These are phyloP conservation scores for Botryotinia narcissicola DNA, from an alignment of 2,329 filamentous ascomycete genomes.

Conservation along the genomic window DNA sequence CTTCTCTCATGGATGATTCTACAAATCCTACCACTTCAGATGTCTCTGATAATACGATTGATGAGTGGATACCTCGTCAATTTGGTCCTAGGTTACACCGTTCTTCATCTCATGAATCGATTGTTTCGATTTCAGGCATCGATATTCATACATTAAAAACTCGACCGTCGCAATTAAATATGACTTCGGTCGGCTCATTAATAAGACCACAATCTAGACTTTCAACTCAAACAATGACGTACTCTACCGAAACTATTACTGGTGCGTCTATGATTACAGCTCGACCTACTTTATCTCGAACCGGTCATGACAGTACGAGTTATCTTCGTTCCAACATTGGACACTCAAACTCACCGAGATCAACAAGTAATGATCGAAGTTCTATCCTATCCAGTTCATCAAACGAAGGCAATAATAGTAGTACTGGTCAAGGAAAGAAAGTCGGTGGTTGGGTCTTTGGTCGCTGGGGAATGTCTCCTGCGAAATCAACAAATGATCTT, in stretches of 20 bases:
- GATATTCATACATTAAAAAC: constrained; percentile 82
- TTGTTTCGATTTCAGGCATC: constrained; percentile 81
- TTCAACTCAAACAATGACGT: constrained; percentile 43
- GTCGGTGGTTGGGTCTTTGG: constrained; percentile 66
- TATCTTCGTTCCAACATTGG: constrained; percentile 57
- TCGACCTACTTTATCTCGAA: constrained; percentile 51
- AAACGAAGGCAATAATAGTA: background rate
- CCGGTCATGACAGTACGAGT: constrained; percentile 49
- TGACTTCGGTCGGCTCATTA: constrained; percentile 47
- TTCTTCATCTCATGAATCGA: constrained; percentile 77
- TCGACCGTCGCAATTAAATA: constrained; percentile 72
- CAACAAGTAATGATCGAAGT: constrained; percentile 35
- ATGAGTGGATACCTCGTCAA: constrained; percentile 34
- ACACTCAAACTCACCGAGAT: constrained; percentile 34
- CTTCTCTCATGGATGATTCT: constrained; percentile 30
- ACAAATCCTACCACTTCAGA: constrained; percentile 31
- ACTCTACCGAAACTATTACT: constrained; percentile 54
- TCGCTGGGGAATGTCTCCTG: constrained; percentile 57
- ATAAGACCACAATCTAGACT: constrained; percentile 48
- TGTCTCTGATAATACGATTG: constrained; percentile 25
- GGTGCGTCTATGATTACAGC: constrained; percentile 54
- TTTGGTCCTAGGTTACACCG: constrained; percentile 56
- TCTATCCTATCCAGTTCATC: constrained; percentile 37
- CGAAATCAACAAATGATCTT: constrained; percentile 36
- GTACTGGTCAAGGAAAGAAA: constrained; percentile 47